Conservation (phyloP, 148 eudicot genomes). For the Cornus suecica region DNA sequence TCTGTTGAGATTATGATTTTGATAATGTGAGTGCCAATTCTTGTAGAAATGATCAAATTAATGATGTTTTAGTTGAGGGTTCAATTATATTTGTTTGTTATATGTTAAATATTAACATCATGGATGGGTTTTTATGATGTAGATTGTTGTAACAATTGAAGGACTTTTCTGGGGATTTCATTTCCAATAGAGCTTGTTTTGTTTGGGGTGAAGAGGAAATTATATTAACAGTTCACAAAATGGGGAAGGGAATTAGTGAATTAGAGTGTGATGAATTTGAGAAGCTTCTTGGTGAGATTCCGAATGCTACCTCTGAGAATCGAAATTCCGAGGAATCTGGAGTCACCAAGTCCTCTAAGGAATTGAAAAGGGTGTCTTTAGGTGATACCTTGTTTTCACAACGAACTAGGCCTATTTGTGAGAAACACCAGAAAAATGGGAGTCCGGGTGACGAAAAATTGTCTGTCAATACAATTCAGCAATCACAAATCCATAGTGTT, state of each 20-base stretch:
- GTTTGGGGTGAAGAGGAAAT: conserved; percentile 11
- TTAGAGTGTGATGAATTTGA: conserved; percentile 40
- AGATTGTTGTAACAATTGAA: neutral
- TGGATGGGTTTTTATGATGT: conserved; percentile 1
- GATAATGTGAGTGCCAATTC: neutral
- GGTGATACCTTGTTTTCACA: conserved; percentile 3
- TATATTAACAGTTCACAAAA: neutral
- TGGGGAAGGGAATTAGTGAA: conserved; percentile 29
- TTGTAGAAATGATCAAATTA: neutral
- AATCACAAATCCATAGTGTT: conserved; percentile 4
- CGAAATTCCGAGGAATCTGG: conserved; percentile 22
- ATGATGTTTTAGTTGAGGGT: neutral
- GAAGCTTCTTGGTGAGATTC: conserved; percentile 40
- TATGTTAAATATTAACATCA: neutral
- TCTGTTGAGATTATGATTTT: neutral
- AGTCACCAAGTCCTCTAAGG: conserved; percentile 17
- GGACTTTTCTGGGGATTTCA: conserved; percentile 1
- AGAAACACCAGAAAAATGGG: conserved; percentile 11
- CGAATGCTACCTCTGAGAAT: conserved; percentile 27
- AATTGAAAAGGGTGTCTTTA: conserved; percentile 10
- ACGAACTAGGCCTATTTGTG: neutral
- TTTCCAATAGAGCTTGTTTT: neutral
- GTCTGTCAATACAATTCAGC: conserved; percentile 8
- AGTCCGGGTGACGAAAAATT: conserved; percentile 9
- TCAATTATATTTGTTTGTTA: neutral